phyloP scores from a whole-genome alignment of 2,329 filamentous ascomycete genomes.

The Amylocarpus encephaloides region DNA sequence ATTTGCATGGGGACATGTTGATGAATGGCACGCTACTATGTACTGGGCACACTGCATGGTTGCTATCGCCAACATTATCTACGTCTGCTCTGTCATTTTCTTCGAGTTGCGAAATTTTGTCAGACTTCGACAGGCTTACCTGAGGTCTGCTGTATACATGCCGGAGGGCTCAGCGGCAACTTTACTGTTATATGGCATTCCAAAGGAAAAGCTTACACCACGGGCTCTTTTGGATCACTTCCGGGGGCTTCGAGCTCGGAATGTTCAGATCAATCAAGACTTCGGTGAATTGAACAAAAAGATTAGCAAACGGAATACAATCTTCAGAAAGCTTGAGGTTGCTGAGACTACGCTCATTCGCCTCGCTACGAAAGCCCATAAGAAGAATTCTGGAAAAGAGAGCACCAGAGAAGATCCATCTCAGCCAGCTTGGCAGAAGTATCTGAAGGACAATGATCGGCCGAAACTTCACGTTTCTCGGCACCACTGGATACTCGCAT shows the following conservation, averaged over 20 bases:
- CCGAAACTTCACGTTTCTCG: conserved; percentile 72
- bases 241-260: too few species aligned
- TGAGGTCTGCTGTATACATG: conserved; percentile 26
- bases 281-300: conserved; percentile 75
- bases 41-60: conserved; percentile 32
- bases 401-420: background rate
- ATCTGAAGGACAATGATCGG: conserved; percentile 65
- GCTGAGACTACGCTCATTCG: conserved; percentile 79
- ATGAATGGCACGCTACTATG: too few species aligned
- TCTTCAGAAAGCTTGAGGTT: conserved; percentile 65
- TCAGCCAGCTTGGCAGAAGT: conserved; percentile 3
- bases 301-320: conserved; percentile 63
- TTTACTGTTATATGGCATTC: conserved; percentile 32
- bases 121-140: conserved; percentile 27
- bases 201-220: conserved; percentile 5
- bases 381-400: conserved; percentile 41
- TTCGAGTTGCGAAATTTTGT: conserved; percentile 30
- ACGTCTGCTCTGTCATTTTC: conserved; percentile 29
- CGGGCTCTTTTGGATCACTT: too few species aligned
- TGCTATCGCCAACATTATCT: conserved; percentile 25
- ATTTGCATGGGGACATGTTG: too few species aligned
- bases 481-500: conserved; percentile 66
- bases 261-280: conserved; percentile 67
- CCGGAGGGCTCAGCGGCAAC: conserved; percentile 29
- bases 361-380: conserved; percentile 51